Percentiles rank a stretch among this genome's conserved stretches.
phyloP scores from a whole-genome alignment of 164 flowering plant species.

The Vitis rotundifolia region DNA sequence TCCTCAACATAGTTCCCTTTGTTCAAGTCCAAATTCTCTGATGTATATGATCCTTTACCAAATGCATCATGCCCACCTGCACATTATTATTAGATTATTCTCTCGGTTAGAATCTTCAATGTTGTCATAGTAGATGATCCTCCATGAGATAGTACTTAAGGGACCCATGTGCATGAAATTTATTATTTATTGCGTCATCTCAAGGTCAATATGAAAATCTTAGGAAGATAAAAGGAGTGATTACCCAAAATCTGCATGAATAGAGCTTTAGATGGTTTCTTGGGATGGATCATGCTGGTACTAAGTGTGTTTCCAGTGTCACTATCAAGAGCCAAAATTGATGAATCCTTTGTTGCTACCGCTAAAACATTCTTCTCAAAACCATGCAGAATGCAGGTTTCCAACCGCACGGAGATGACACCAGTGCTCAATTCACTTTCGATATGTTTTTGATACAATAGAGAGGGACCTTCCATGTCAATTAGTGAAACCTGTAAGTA shows the following conservation, averaged over 20 bases:
- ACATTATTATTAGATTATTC: not conserved
- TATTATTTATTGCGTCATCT: not conserved
- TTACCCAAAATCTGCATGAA: constrained; percentile 72
- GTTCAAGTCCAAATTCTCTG: constrained; percentile 26
- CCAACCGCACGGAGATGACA: constrained; percentile 63
- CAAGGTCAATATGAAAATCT: constrained; percentile 2
- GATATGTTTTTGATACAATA: constrained; percentile 55
- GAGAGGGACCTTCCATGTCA: constrained; percentile 55
- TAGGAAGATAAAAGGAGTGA: constrained; percentile 3
- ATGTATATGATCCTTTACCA: constrained; percentile 23
- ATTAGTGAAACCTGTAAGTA: constrained; percentile 61
- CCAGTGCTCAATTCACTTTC: constrained; percentile 61
- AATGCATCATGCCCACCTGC: constrained; percentile 44
- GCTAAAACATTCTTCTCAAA: constrained; percentile 73
- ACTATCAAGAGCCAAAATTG: constrained; percentile 68
- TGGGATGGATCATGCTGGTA: constrained; percentile 52
- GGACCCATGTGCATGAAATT: not conserved
- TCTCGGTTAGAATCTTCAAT: not conserved
- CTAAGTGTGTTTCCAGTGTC: constrained; percentile 64
- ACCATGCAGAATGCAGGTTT: constrained; percentile 63
- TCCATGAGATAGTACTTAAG: not conserved
- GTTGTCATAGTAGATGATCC: not conserved
- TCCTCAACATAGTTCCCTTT: constrained; percentile 34
- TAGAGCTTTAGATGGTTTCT: constrained; percentile 71
- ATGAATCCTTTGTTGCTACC: constrained; percentile 79